Evolutionary conservation across 352 stramenopile species (phyloP).

Genomic region (Phytophthora pini): DNA sequence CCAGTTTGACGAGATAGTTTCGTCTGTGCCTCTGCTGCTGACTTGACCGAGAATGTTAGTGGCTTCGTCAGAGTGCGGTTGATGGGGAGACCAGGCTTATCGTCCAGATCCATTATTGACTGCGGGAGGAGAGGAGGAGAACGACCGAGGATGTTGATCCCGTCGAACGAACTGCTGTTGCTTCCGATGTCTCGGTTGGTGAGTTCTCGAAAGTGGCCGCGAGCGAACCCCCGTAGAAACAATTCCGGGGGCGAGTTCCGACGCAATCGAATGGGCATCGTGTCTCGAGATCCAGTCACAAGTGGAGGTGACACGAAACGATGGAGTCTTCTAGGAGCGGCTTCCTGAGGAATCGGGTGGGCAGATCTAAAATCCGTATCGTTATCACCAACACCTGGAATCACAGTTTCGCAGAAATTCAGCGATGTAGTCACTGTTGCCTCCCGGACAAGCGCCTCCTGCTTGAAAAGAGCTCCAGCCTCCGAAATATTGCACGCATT

Average conservation of each 20-base stretch:
- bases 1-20: background rate
- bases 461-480: conserved; percentile 22
- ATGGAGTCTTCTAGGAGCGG: conserved; percentile 13
- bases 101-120: conserved; percentile 12
- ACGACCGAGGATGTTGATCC: conserved; percentile 50
- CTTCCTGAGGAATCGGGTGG: conserved; percentile 13
- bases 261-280: conserved; percentile 46
- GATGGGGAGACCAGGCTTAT: conserved; percentile 17
- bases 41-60: conserved; percentile 8
- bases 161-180: conserved; percentile 19
- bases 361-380: conserved; percentile 1
- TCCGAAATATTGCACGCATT: conserved; percentile 30
- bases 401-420: background rate
- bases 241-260: conserved; percentile 76
- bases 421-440: conserved; percentile 29
- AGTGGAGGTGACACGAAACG: conserved; percentile 65
- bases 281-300: conserved; percentile 44
- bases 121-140: conserved; percentile 39
- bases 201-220: conserved; percentile 34
- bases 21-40: background rate
- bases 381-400: background rate
- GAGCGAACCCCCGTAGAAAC: conserved; percentile 61
- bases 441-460: conserved; percentile 33
- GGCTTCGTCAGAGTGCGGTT: conserved; percentile 29
- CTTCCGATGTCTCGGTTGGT: conserved; percentile 19